Conservation (phyloP, 108 stramenopile genomes). For the Bacterosira constricta region DNA sequence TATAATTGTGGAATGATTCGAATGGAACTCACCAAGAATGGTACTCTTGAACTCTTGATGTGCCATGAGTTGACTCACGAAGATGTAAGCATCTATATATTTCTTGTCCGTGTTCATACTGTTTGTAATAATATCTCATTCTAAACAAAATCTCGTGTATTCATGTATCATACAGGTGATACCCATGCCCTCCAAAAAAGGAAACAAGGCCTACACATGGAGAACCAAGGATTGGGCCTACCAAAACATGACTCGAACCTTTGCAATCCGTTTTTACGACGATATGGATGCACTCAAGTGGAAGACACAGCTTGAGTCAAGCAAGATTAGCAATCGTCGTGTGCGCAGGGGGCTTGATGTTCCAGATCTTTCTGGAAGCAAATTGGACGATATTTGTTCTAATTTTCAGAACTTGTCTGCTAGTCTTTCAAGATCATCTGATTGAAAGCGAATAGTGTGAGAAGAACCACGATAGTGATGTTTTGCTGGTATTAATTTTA, state of each 20-base stretch:
- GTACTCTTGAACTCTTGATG: conserved; percentile 20
- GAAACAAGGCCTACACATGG: conserved; percentile 32
- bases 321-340: conserved; percentile 19
- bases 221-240: conserved; percentile 28
- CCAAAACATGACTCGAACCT: conserved; percentile 11
- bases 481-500: no score
- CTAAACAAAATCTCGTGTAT: neutral
- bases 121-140: neutral
- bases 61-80: conserved; percentile 18
- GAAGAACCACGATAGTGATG: no score
- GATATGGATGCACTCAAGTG: conserved; percentile 16
- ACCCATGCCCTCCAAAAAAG: conserved; percentile 22
- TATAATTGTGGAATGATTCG: conserved; percentile 36
- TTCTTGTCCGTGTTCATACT: neutral
- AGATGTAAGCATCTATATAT: conserved; percentile 2
- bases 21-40: conserved; percentile 23
- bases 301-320: conserved; percentile 16
- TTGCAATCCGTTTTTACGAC: conserved; percentile 29
- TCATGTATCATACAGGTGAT: neutral
- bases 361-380: conserved; percentile 10
- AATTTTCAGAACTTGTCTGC: conserved; percentile 15
- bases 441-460: no score
- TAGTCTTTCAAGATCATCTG: no score
- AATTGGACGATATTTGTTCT: conserved; percentile 21
- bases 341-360: conserved; percentile 26